Evolutionary conservation across 176 grass and related monocot genomes (phyloP).

Genomic region (Aechmea fasciata): DNA sequence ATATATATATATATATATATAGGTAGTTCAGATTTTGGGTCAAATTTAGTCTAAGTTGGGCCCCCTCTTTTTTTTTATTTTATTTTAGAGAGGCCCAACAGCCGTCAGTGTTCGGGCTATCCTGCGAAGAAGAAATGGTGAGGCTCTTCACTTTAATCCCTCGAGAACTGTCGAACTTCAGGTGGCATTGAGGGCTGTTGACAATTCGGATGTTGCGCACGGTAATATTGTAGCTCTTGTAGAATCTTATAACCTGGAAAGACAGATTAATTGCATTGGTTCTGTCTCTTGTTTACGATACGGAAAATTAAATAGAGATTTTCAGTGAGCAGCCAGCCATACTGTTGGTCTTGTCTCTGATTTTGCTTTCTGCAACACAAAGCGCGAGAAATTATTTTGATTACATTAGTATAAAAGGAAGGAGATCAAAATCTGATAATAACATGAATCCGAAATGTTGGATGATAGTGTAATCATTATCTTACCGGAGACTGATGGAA

Average conservation of each 20-base stretch:
- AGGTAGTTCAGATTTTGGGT: too few species aligned
- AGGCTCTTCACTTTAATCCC: conserved; percentile 54
- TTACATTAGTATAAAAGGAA: too few species aligned
- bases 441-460: neutral
- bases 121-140: conserved; percentile 42
- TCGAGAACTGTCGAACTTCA: conserved; percentile 68
- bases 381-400: neutral
- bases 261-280: too few species aligned
- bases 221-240: conserved; percentile 46
- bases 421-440: too few species aligned
- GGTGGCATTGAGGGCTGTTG: conserved; percentile 66
- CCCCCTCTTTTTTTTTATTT: too few species aligned
- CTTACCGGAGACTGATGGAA: conserved; percentile 18
- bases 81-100: too few species aligned
- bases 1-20: too few species aligned
- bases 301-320: neutral
- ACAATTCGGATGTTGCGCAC: conserved; percentile 33
- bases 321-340: neutral
- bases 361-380: conserved; percentile 10
- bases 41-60: too few species aligned
- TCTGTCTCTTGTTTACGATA: too few species aligned
- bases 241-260: conserved; percentile 47
- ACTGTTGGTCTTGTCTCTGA: conserved; percentile 18
- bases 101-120: conserved; percentile 59
- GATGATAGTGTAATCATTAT: neutral